A percentile compares a stretch with the other conserved stretches of the same genome.
phyloP scores from a whole-genome alignment of 441 rosid species.

The Adansonia grandidieri region DNA sequence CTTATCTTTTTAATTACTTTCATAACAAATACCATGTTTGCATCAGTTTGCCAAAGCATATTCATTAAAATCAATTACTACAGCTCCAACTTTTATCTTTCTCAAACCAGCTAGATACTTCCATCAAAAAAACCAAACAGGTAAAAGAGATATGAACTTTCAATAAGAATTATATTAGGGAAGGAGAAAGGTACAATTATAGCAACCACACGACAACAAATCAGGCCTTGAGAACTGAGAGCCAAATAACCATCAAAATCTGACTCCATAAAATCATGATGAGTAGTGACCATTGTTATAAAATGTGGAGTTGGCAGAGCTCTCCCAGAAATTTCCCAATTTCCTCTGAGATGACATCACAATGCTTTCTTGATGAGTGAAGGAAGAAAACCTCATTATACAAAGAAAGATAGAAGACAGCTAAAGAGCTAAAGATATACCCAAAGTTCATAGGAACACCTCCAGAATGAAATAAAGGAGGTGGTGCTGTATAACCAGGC shows the following conservation, averaged over 20 bases:
- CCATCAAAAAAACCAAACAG: too few species aligned
- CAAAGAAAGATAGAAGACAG: constrained; percentile 1
- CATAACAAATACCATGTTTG: neutral
- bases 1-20: too few species aligned
- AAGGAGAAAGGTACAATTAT: constrained; percentile 51
- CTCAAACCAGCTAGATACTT: too few species aligned
- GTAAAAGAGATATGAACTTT: neutral
- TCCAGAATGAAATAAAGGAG: constrained; percentile 58
- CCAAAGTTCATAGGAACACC: constrained; percentile 64
- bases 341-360: constrained; percentile 39
- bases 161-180: neutral
- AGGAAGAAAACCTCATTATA: neutral
- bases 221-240: constrained; percentile 55
- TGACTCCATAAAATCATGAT: constrained; percentile 42
- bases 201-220: constrained; percentile 72
- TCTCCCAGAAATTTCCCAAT: constrained; percentile 64
- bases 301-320: constrained; percentile 52
- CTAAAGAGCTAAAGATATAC: constrained; percentile 36
- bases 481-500: constrained; percentile 66
- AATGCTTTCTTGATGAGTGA: neutral
- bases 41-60: neutral
- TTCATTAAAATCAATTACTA: too few species aligned
- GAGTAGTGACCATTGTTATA: constrained; percentile 46
- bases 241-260: constrained; percentile 51
- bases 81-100: too few species aligned